Evolutionary conservation across 2,329 filamentous ascomycete genomes (phyloP).

Genomic region (Hypoxylon sp.): DNA sequence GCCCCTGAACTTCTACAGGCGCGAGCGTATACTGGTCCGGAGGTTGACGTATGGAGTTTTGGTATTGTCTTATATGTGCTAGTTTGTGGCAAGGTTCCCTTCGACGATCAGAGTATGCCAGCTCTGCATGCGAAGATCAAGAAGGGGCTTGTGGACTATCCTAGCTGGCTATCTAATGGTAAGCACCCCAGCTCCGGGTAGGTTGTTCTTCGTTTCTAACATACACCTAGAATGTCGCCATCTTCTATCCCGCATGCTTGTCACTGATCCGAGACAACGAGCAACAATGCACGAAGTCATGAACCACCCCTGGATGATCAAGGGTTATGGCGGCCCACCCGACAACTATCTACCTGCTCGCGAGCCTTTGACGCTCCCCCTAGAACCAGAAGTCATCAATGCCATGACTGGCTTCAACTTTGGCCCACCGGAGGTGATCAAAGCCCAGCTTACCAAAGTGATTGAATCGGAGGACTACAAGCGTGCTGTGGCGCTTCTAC

Average conservation of each 20-base stretch:
- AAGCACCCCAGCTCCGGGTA: conserved; percentile 56
- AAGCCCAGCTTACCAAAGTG: conserved; percentile 83
- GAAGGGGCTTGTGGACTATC: conserved; percentile 95
- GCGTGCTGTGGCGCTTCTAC: conserved; percentile 79
- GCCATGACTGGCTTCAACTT: conserved; percentile 99
- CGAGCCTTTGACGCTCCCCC: conserved; percentile 86
- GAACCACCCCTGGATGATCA: conserved; percentile 95
- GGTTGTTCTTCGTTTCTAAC: conserved; percentile 55
- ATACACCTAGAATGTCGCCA: conserved; percentile 83
- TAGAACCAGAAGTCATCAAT: conserved; percentile 86
- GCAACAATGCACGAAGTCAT: conserved; percentile 92
- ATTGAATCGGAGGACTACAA: conserved; percentile 96
- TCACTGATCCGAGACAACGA: conserved; percentile 90
- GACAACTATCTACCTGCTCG: conserved; percentile 90
- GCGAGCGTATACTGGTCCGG: conserved; percentile 92
- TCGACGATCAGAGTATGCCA: conserved; percentile 99
- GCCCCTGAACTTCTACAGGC: conserved; percentile 95
- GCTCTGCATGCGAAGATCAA: conserved; percentile 99
- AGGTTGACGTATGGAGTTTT: conserved; percentile 99
- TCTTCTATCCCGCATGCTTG: conserved; percentile 93
- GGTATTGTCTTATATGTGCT: conserved; percentile 97
- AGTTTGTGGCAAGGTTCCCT: conserved; percentile 97
- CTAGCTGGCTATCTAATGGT: conserved; percentile 92
- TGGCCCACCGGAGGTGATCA: conserved; percentile 87
- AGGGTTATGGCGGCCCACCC: conserved; percentile 87